These are phyloP conservation scores for Hymenochaete sp. DNA, from an alignment of 1,284 basidiomycete species.

Conservation along the genomic window DNA sequence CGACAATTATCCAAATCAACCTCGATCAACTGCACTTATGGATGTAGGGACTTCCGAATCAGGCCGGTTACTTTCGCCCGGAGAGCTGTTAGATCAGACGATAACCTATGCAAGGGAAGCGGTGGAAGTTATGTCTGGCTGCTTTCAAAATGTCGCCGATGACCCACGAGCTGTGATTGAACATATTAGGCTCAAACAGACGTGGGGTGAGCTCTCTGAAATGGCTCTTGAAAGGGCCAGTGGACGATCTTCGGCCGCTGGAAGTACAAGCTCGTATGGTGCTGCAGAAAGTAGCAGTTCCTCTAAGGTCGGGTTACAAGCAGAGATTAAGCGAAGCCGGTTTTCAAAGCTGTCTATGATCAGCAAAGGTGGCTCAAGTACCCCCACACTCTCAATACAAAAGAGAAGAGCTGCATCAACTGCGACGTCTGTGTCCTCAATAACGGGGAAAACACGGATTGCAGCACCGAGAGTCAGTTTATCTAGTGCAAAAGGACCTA, in stretches of 20 bases:
- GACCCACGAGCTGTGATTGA: conserved; percentile 55
- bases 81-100: conserved; percentile 55
- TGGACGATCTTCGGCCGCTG: conserved; percentile 53
- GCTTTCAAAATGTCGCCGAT: conserved; percentile 35
- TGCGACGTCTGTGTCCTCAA: conserved; percentile 11
- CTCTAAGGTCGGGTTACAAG: conserved; percentile 29
- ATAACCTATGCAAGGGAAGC: conserved; percentile 49
- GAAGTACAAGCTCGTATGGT: conserved; percentile 43
- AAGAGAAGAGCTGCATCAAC: conserved; percentile 20
- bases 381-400: conserved; percentile 1
- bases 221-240: conserved; percentile 63
- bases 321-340: conserved; percentile 17
- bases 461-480: conserved; percentile 29
- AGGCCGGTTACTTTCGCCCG: conserved; percentile 34
- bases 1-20: conserved; percentile 55
- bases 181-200: conserved; percentile 56
- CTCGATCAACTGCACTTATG: background rate
- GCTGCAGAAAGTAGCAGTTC: conserved; percentile 48
- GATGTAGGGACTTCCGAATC: background rate
- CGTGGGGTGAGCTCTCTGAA: conserved; percentile 69
- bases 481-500: conserved; percentile 39
- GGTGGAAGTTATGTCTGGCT: conserved; percentile 38
- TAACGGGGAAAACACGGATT: conserved; percentile 1
- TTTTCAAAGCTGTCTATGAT: conserved; percentile 12
- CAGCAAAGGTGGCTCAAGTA: conserved; percentile 4